Evolutionary conservation across 73 alveolate genomes (phyloP).

Genomic region (Paraurostyla sp.): DNA sequence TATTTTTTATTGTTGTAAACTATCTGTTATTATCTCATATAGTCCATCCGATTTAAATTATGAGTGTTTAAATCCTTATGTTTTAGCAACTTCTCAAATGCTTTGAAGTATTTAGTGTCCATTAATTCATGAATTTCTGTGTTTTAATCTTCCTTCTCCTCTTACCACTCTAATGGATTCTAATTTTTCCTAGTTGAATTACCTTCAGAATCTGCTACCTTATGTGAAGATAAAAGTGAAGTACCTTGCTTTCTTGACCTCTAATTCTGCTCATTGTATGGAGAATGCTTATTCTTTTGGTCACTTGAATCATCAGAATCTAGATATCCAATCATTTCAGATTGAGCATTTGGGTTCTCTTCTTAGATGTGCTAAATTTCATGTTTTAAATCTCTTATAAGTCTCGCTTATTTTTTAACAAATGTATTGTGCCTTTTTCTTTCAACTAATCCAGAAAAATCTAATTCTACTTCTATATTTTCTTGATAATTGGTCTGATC

Average conservation of each 20-base stretch:
- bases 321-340: not conserved
- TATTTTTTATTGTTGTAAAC: not conserved
- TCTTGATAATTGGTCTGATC: too few relatives aligned
- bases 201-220: not conserved
- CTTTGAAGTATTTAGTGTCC: not conserved
- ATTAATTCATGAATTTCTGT: not conserved
- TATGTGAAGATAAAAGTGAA: not conserved
- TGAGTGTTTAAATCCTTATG: not conserved
- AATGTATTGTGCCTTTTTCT: too few relatives aligned
- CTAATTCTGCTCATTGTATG: not conserved
- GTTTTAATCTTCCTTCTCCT: not conserved
- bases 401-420: not conserved
- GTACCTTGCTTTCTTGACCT: not conserved
- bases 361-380: not conserved
- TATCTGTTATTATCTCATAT: not conserved
- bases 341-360: not conserved
- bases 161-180: not conserved
- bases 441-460: too few relatives aligned
- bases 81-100: not conserved
- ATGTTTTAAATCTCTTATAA: not conserved
- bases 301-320: not conserved
- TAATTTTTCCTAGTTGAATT: not conserved
- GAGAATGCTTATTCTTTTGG: too few relatives aligned
- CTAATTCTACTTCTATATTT: too few relatives aligned
- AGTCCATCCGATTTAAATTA: not conserved